Base-by-base conservation (phyloP, 192 early-diverging fungal species). In the Coemansia aciculifera region DNA sequence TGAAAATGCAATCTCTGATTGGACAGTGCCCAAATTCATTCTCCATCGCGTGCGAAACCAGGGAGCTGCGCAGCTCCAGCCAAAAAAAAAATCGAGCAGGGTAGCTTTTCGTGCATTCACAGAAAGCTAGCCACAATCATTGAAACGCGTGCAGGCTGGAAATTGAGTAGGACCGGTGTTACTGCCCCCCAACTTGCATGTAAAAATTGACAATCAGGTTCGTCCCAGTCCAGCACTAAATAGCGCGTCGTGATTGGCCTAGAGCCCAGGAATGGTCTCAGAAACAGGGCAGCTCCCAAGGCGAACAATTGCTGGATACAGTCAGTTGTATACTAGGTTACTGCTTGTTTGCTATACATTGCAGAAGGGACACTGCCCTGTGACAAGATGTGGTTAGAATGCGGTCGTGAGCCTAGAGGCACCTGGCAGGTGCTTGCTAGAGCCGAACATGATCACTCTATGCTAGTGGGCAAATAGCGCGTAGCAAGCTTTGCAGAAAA, bases 31-130 rank as follows among this genome's bases (percentile, higher is more conserved):
- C 52, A 38, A 39, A 39, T 40, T 40, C 64, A 56, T 42, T 51
- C 54, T 56, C 54, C 27, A 56, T 56, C 54, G 54, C 54, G 54
- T 56, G 34, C 34, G 34, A 36, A 36, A 13, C 10, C 12, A 7
- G 29, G 24, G 19, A 8, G 40, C 24, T 57, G 5, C 3, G 37
- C 2, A 19, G 23, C 36, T 56, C 36, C 54, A 46, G 27, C 2
- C 15, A 23, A 57, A 56, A 54, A 49, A 65, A 46, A 71, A 71
- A 71, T 71, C 63, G 63, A 65, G 27, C 44, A 49, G 44, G 23
- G 32, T 21, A 63, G 54, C 48, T 39, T 67, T 70, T 60, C 31
- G 19, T 15, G n/a, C 51, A 31, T 34, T 62, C 34, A 36, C 51
- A 2, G 5, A 13, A 29, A 29, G 51, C 51, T 5, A 7, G 24